Evolutionary conservation across 2,329 filamentous ascomycete genomes (phyloP), one percentile per base, ranked within the genome.

Genomic region (Gremmenia infestans): DNA sequence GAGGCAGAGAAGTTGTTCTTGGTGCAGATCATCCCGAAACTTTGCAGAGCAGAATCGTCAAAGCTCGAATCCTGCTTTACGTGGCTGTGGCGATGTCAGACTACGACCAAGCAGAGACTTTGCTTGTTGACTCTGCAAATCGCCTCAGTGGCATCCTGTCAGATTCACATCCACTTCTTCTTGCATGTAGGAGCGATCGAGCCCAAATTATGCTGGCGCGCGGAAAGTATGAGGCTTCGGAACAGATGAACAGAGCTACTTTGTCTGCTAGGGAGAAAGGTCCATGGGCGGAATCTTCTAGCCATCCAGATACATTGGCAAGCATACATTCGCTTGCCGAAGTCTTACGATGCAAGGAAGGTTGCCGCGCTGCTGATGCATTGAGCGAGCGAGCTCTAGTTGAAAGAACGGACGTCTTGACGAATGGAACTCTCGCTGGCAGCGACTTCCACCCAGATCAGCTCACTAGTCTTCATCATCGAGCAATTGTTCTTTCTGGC

Each of bases 361-460:
- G 65, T n/a, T 61, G 56, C n/a, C 54, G 59, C 50, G 61, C 60
- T 3, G 65, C 63, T n/a, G 60, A 63, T 37, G 43, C 48, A 36
- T 28, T 66, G n/a, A 64, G 62, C 48, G 59, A 64, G 17, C 52
- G 55, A 39, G 57, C 56, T 11, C 46, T 64, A 2, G 54, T 47
- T 1, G 59, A 61, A 17, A 53, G 64, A 55, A 66, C 62, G 7
- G 60, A 60, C 14, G 57, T 62, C 3, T 43, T 65, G 39, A 65
- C 63, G 4, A 59, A 61, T 17, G 63, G 62, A 9, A 61, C 60
- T 47, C 56, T 64, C 11, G 49, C 54, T 14, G 58, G 57, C 4
- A 51, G 59, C 17, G 63, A 66, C 36, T 65, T 65, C 17, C 64
- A 65, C 37, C 63, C 64, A 11, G 64, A 66, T 36, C 60, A 64